Conservation (phyloP, 2,329 filamentous ascomycete genomes). For the Xylariales sp. region DNA sequence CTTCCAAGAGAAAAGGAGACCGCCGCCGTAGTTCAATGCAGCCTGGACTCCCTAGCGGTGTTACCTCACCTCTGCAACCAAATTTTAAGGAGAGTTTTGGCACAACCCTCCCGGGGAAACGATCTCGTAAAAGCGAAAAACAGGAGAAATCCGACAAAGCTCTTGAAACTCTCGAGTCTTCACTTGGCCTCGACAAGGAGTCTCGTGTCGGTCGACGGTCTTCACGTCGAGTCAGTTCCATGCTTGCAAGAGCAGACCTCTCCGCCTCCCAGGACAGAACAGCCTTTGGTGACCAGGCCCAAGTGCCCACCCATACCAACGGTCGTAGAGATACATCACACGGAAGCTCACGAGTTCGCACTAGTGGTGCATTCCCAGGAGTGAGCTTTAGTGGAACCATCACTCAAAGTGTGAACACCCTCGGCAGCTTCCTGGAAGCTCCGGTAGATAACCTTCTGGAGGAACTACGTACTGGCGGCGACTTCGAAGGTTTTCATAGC, state of each 20-base stretch:
- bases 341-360: constrained; percentile 59
- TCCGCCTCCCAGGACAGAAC: constrained; percentile 78
- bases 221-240: constrained; percentile 81
- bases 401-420: constrained; percentile 32
- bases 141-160: constrained; percentile 40
- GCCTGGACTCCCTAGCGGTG: constrained; percentile 65
- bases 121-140: constrained; percentile 47
- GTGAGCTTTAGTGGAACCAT: constrained; percentile 32
- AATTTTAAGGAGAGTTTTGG: constrained; percentile 75
- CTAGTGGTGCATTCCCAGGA: constrained; percentile 46
- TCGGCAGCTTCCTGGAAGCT: constrained; percentile 62
- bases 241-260: constrained; percentile 81
- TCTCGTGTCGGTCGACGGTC: constrained; percentile 51
- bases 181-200: constrained; percentile 64
- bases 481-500: constrained; percentile 64
- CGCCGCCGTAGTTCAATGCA: constrained; percentile 62
- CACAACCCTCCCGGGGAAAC: constrained; percentile 48
- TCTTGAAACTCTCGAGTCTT: constrained; percentile 60
- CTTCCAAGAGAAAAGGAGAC: constrained; percentile 40
- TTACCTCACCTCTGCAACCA: constrained; percentile 70
- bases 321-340: constrained; percentile 69
- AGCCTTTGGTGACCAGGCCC: constrained; percentile 67
- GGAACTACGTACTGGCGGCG: constrained; percentile 55
- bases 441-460: constrained; percentile 68
- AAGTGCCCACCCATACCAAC: constrained; percentile 34